Percentiles rank a stretch among this genome's conserved stretches.
These are phyloP conservation scores for Gossypium arboreum DNA, from an alignment of 345 rosid genomes.

Conservation along the genomic window DNA sequence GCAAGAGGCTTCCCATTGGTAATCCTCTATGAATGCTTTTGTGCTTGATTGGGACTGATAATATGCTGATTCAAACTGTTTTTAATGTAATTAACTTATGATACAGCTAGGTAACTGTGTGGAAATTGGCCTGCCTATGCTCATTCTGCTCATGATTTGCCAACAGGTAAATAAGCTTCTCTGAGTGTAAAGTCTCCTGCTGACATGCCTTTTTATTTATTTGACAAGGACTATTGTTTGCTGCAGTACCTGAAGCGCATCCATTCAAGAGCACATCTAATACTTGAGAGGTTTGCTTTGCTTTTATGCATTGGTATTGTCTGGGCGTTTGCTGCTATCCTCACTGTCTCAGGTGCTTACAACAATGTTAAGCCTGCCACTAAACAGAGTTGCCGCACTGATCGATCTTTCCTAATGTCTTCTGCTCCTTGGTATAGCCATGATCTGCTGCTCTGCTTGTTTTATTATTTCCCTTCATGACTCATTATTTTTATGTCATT, in stretches of 20 bases:
- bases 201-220: not conserved
- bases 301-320: conserved; percentile 71
- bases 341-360: conserved; percentile 91
- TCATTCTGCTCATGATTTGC: conserved; percentile 58
- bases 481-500: not conserved
- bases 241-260: conserved; percentile 61
- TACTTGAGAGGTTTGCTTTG: conserved; percentile 82
- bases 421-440: conserved; percentile 74
- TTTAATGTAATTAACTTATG: conserved; percentile 14
- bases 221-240: conserved; percentile 14
- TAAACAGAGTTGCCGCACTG: conserved; percentile 73
- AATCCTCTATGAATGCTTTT: conserved; percentile 21
- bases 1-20: conserved; percentile 91
- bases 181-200: not conserved
- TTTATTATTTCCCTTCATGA: conserved; percentile 3
- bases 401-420: conserved; percentile 63
- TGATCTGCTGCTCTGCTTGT: conserved; percentile 8
- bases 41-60: not conserved
- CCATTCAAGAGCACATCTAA: conserved; percentile 23
- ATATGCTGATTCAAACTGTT: not conserved
- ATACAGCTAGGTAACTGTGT: conserved; percentile 86
- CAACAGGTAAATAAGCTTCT: conserved; percentile 56
- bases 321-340: conserved; percentile 94
- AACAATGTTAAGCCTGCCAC: conserved; percentile 59
- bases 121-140: conserved; percentile 94